phyloP scores from a whole-genome alignment of 1,139 yeast species.

The Saccharomyces hybrid region DNA sequence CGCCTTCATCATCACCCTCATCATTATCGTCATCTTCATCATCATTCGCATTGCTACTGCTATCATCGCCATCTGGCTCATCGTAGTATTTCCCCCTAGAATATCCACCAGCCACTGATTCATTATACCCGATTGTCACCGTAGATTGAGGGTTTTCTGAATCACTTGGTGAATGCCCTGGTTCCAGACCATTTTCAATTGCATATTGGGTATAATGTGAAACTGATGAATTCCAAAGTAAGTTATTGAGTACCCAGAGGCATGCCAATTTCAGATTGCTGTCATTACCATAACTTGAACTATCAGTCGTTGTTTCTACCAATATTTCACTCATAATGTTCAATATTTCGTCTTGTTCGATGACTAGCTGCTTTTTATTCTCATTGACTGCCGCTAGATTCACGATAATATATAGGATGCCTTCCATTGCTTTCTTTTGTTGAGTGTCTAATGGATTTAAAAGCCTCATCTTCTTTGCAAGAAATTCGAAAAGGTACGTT shows the following conservation, averaged over 20 bases:
- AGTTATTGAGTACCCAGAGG: slow-evolving; percentile 51
- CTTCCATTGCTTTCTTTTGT: slow-evolving; percentile 36
- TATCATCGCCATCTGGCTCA: slow-evolving; percentile 1
- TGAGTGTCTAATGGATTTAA: slow-evolving; percentile 19
- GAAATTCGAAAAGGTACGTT: slow-evolving; percentile 32
- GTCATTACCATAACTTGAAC: slow-evolving; percentile 31
- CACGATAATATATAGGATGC: slow-evolving; percentile 46
- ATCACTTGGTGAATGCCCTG: slow-evolving; percentile 13
- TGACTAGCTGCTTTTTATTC: slow-evolving; percentile 39
- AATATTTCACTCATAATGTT: slow-evolving; percentile 32
- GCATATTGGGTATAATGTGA: slow-evolving; percentile 9
- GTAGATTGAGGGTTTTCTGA: slow-evolving; percentile 2
- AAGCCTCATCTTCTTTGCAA: slow-evolving; percentile 32
- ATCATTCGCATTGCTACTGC: slow-evolving; percentile 4
- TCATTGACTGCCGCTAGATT: slow-evolving; percentile 52
- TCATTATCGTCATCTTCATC: slow-evolving; percentile 27
- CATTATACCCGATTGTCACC: neutral
- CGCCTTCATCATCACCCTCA: slow-evolving; percentile 22
- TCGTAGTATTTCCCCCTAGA: slow-evolving; percentile 2
- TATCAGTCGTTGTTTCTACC: slow-evolving; percentile 14
- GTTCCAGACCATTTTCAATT: slow-evolving; percentile 6
- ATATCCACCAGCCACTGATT: neutral
- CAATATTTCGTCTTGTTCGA: slow-evolving; percentile 38
- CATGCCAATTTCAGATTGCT: slow-evolving; percentile 44
- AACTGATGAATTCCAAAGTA: slow-evolving; percentile 42